Base-by-base conservation (phyloP, 2,329 filamentous ascomycete genomes). In the Colletotrichum eleusines region DNA sequence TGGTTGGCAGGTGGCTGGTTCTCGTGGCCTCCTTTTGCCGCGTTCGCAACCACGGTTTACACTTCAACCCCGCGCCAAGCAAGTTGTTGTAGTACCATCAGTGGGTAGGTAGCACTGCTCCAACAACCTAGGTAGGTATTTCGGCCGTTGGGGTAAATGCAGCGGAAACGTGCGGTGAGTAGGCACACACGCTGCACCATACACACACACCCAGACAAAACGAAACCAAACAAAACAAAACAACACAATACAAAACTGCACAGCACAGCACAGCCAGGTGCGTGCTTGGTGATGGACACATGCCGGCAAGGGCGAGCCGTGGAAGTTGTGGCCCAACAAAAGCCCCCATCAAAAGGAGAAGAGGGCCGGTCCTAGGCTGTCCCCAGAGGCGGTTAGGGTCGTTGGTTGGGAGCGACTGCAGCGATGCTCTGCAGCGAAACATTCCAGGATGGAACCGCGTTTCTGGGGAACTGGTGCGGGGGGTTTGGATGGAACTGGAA, bases 401-500 rank as follows among this genome's bases (percentile, higher is more conserved):
- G 40, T 44, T 44, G 42, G 28, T 33, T 48, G 48, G 54, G 23
- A 44, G 54, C 28, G 33, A 53, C 50, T 50, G 26, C 55, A 54
- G 42, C 55, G 50, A 46, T n/a, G n/a, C n/a, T n/a, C n/a, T n/a
- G n/a, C n/a, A 54, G 42, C 55, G 50, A 46, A 46, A 42, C 33
- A 66, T 28, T 26, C 54, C 63, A 55, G 44, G 63, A 66, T 70
- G 63, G 57, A 62, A 46, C 63, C 58, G 33, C 26, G 63, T 71
- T 58, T 68, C 68, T 71, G 68, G 68, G 63, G 63, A 71, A 62
- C 63, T 55, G 57, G 60, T 68, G 63, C 57, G 63, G 68, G 63
- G 68, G 57, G 68, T 55, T 67, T 58, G 14, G 33, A 20, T 28
- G 58, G 18, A 44, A 44, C 42, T 50, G 67, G 48, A 57, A 61